These are phyloP conservation scores for Xanthoceras sorbifolium DNA, from an alignment of 345 rosid genomes.

Conservation along the genomic window DNA sequence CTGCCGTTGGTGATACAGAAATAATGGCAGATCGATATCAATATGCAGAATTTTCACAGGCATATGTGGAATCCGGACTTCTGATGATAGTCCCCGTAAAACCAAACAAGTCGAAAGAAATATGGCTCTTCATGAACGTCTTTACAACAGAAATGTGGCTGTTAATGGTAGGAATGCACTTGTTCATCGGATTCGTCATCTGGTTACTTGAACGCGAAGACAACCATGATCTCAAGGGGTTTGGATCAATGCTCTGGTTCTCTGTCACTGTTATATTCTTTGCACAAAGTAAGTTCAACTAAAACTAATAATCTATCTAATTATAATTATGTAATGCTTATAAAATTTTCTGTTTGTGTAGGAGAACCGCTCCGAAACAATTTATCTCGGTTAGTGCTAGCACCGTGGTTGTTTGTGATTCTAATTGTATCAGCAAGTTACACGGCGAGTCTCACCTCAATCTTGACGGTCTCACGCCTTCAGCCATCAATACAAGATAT, in stretches of 20 bases:
- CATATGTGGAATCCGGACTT: conserved; percentile 36
- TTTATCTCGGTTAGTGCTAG: conserved; percentile 26
- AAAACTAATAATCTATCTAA: background rate
- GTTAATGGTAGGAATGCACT: conserved; percentile 23
- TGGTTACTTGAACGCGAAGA: conserved; percentile 34
- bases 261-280: conserved; percentile 28
- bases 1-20: conserved; percentile 35
- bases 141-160: conserved; percentile 34
- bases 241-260: conserved; percentile 31
- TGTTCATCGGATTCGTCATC: conserved; percentile 27
- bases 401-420: conserved; percentile 32
- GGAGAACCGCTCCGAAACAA: conserved; percentile 25
- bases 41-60: conserved; percentile 34
- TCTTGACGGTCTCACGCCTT: conserved; percentile 21
- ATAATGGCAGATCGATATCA: conserved; percentile 27
- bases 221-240: conserved; percentile 21
- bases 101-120: conserved; percentile 18
- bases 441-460: conserved; percentile 29
- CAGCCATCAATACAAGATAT: conserved; percentile 11
- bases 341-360: background rate
- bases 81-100: conserved; percentile 30
- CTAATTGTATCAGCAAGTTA: conserved; percentile 29
- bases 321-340: background rate
- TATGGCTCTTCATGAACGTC: conserved; percentile 32
- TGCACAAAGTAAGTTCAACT: conserved; percentile 27